phyloP scores from a whole-genome alignment of 202 grass and related monocot genomes.

The Bolboschoenoplectus hybrid region DNA sequence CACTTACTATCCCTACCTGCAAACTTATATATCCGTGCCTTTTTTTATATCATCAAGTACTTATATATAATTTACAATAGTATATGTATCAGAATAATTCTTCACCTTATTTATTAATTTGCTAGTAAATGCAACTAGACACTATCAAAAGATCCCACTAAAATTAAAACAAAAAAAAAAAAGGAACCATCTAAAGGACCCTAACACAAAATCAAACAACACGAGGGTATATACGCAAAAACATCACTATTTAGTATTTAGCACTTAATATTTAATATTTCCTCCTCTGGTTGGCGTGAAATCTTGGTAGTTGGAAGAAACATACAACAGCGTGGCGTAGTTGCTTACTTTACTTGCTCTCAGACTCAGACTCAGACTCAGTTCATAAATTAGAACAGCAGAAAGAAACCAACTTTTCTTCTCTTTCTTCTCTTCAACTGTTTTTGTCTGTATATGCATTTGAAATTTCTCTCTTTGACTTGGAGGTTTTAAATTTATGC shows the following conservation, averaged over 20 bases:
- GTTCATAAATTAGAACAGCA: constrained; percentile 8
- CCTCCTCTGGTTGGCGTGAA: not conserved
- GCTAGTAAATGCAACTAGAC: not conserved
- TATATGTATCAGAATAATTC: too few species aligned
- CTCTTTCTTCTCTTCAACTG: not conserved
- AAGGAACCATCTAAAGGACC: not conserved
- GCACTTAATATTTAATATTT: not conserved
- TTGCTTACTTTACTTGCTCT: not conserved
- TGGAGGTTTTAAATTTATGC: not conserved
- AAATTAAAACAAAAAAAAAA: not conserved
- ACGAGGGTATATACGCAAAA: not conserved
- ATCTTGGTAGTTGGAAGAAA: constrained; percentile 20
- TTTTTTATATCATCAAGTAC: too few species aligned
- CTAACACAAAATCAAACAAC: not conserved
- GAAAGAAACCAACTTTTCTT: not conserved
- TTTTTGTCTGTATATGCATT: not conserved
- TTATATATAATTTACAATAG: too few species aligned
- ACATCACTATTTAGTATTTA: too few species aligned
- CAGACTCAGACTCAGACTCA: not conserved
- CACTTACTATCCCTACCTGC: too few species aligned
- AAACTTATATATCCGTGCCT: too few species aligned
- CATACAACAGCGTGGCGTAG: constrained; percentile 22
- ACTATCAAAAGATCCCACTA: not conserved
- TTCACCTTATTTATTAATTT: too few species aligned
- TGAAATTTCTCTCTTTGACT: not conserved